Evolutionary conservation across 345 rosid genomes (phyloP), one percentile per base, ranked within the genome.

Genomic region (Populus tremula): DNA sequence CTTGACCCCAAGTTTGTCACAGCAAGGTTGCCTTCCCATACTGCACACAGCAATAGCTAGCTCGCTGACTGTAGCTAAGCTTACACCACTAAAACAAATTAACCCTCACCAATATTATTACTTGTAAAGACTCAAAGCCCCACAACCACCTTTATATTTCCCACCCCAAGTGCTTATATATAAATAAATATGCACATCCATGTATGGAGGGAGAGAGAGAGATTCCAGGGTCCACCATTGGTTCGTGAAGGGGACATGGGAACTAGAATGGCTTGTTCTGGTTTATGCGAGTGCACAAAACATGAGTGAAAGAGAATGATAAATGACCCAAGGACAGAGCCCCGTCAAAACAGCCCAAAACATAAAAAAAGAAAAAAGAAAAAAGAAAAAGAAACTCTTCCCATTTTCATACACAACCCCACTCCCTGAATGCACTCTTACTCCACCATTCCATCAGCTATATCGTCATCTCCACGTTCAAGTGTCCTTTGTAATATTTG

Each of bases 391-490:
- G 2, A 43, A 29, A 31, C 75, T 77, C 67, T 84, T 86, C 81
- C 82, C 84, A 83, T 83, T 80, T 84, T 87, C 85, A 79, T 78
- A 82, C 87, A 85, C 87, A 85, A 85, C 71, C 81, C 83, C 87
- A 87, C 85, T 76, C 82, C 82, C 82, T 81, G 72, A 63, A 77
- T 91, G 93, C 91, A 91, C 83, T 81, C 92, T 89, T 88, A 88
- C 92, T 88, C 90, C 78, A 89, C 89, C 89, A 82, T 85, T 79
- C 82, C 94, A 82, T 89, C 94, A 91, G 69, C 78, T 80, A 78
- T 87, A 87, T 82, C 96, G 93, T 91, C 96, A 91, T 81, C 90
- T 59, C 88, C 75, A 89, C 87, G 91, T 84, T 85, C 80, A 79
- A 81, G 74, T 83, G 84, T 83, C 84, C 84, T 31, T 38, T 78